A percentile compares a stretch with the other conserved stretches of the same genome.
phyloP scores from a whole-genome alignment of 2,329 filamentous ascomycete genomes.

The Apiospora saccharicola region DNA sequence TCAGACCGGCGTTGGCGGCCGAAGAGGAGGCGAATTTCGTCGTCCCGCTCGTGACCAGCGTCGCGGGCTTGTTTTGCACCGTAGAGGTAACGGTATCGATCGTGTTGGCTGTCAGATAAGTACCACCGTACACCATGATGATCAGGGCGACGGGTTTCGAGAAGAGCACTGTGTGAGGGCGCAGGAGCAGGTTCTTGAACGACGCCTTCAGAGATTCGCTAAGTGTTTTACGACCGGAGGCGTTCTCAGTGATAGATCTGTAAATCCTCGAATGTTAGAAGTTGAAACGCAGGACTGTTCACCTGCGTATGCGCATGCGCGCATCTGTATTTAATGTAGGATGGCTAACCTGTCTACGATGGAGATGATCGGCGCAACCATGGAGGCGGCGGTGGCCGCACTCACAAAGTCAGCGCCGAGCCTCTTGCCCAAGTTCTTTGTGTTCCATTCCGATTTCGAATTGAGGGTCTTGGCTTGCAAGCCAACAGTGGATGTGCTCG shows the following conservation, averaged over 20 bases:
- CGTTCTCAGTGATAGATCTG: conserved; percentile 82
- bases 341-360: conserved; percentile 79
- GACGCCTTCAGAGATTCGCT: conserved; percentile 66
- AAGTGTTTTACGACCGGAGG: conserved; percentile 72
- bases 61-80: conserved; percentile 61
- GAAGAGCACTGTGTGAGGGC: conserved; percentile 67
- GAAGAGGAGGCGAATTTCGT: conserved; percentile 84
- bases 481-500: conserved; percentile 15
- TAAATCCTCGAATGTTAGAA: neutral
- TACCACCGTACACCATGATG: conserved; percentile 81
- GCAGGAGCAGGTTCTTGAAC: conserved; percentile 61
- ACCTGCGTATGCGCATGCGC: neutral
- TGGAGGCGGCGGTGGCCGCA: conserved; percentile 73
- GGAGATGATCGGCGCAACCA: conserved; percentile 85
- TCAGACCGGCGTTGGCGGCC: conserved; percentile 82
- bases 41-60: conserved; percentile 73
- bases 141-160: conserved; percentile 75
- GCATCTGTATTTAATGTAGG: conserved; percentile 24
- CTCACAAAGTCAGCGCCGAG: conserved; percentile 73
- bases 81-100: conserved; percentile 83
- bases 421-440: conserved; percentile 71
- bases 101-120: conserved; percentile 87
- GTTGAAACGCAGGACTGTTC: neutral
- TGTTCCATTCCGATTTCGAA: conserved; percentile 69
- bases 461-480: conserved; percentile 16